Conservation (phyloP, 768 basidiomycete species). For the Tulasnella sp. region DNA sequence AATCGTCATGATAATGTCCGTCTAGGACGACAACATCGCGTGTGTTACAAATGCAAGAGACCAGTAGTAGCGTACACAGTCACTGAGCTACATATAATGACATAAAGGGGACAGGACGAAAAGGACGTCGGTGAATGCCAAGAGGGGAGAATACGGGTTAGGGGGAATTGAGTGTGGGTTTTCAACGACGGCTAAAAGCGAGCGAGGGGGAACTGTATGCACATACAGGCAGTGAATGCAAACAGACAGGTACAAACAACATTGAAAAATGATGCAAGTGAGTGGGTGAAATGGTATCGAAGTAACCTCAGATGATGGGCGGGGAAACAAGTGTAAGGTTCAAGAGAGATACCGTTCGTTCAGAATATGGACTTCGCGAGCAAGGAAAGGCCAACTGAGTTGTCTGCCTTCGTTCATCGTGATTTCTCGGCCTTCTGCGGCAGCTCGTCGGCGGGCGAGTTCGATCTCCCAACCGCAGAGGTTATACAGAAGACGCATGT, state of each 20-base stretch:
- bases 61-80: not conserved
- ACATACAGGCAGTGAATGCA: not conserved
- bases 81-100: not conserved
- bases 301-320: not conserved
- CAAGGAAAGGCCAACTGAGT: constrained; percentile 79
- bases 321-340: not conserved
- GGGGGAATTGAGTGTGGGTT: not conserved
- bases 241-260: not conserved
- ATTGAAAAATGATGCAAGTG: not conserved
- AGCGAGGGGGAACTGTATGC: not conserved
- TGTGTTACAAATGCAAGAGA: not conserved
- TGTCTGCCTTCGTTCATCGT: constrained; percentile 57
- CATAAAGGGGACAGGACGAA: not conserved
- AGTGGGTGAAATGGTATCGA: not conserved
- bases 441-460: constrained; percentile 65
- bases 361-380: constrained; percentile 76
- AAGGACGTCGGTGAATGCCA: not conserved
- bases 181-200: not conserved
- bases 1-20: not conserved
- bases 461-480: constrained; percentile 92
- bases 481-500: constrained; percentile 93
- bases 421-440: constrained; percentile 14
- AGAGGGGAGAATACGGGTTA: not conserved
- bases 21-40: not conserved
- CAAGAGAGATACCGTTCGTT: constrained; percentile 72